Conservation (phyloP, 2,329 filamentous ascomycete species). For the Pseudogymnoascus sp. region DNA sequence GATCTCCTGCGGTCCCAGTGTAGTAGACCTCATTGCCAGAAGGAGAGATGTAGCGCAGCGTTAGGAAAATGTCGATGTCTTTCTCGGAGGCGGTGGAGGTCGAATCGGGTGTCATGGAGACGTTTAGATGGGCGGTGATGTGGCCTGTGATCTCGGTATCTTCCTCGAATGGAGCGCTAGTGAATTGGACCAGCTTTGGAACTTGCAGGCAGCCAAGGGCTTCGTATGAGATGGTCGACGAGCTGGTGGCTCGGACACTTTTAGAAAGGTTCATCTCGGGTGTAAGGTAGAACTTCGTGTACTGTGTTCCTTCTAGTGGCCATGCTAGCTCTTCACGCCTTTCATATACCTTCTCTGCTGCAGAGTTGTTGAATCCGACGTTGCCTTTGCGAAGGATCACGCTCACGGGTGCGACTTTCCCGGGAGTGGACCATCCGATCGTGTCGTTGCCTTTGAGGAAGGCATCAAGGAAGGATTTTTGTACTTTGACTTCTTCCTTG, state of each 20-base stretch:
- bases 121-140: slow-evolving; percentile 55
- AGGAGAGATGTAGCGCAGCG: slow-evolving; percentile 50
- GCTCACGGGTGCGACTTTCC: slow-evolving; percentile 53
- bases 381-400: slow-evolving; percentile 59
- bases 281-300: slow-evolving; percentile 54
- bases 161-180: slow-evolving; percentile 47
- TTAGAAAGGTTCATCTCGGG: slow-evolving; percentile 26
- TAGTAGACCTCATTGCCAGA: slow-evolving; percentile 53
- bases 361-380: slow-evolving; percentile 58
- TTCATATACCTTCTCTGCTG: slow-evolving; percentile 40
- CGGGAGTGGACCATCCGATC: slow-evolving; percentile 50
- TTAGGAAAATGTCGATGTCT: slow-evolving; percentile 60
- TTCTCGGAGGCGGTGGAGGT: slow-evolving; percentile 9
- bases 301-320: slow-evolving; percentile 60
- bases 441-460: slow-evolving; percentile 63
- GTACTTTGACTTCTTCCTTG: slow-evolving; percentile 58
- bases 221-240: slow-evolving; percentile 46
- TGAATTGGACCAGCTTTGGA: slow-evolving; percentile 50
- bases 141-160: slow-evolving; percentile 67
- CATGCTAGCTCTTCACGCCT: slow-evolving; percentile 22
- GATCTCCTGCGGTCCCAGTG: slow-evolving; percentile 59
- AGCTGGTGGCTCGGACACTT: background rate
- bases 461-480: slow-evolving; percentile 61
- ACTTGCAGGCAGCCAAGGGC: slow-evolving; percentile 51
- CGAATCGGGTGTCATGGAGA: slow-evolving; percentile 36